These are phyloP conservation scores for Rhodomyrtus tomentosa DNA, from an alignment of 345 rosid species.

Conservation along the genomic window DNA sequence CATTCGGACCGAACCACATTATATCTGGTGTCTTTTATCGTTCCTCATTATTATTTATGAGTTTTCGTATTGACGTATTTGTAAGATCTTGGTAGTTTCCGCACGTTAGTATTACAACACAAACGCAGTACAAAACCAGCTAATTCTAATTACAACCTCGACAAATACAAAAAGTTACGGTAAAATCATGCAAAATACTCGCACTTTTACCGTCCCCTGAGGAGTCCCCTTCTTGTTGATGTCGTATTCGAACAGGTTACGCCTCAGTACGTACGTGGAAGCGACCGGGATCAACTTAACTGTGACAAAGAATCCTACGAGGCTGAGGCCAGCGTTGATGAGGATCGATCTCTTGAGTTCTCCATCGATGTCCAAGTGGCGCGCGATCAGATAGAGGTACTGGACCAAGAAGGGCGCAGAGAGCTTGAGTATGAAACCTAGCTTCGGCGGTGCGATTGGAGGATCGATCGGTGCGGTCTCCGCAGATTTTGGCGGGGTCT, in stretches of 20 bases:
- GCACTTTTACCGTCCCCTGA: constrained; percentile 89
- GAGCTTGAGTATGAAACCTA: constrained; percentile 40
- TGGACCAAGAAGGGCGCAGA: constrained; percentile 38
- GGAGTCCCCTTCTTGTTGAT: constrained; percentile 88
- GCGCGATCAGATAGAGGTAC: constrained; percentile 57
- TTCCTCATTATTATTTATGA: no score
- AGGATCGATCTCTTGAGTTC: constrained; percentile 70
- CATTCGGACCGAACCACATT: no score
- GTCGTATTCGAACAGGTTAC: constrained; percentile 89
- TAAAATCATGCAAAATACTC: constrained; percentile 11
- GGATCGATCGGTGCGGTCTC: constrained; percentile 18
- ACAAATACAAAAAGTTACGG: neutral
- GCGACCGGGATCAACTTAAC: constrained; percentile 83
- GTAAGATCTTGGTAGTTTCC: no score
- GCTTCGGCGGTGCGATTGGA: constrained; percentile 65
- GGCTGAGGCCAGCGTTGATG: constrained; percentile 70
- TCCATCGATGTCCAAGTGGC: constrained; percentile 43
- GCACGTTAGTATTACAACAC: no score
- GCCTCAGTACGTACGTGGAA: constrained; percentile 68
- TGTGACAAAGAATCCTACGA: constrained; percentile 62
- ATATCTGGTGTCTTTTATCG: no score
- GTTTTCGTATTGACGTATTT: no score
- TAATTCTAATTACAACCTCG: neutral
- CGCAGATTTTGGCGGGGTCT: constrained; percentile 3
- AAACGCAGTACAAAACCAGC: neutral